Evolutionary conservation across 768 basidiomycete genomes (phyloP).

Genomic region (Coprinellus aureogranulatus): DNA sequence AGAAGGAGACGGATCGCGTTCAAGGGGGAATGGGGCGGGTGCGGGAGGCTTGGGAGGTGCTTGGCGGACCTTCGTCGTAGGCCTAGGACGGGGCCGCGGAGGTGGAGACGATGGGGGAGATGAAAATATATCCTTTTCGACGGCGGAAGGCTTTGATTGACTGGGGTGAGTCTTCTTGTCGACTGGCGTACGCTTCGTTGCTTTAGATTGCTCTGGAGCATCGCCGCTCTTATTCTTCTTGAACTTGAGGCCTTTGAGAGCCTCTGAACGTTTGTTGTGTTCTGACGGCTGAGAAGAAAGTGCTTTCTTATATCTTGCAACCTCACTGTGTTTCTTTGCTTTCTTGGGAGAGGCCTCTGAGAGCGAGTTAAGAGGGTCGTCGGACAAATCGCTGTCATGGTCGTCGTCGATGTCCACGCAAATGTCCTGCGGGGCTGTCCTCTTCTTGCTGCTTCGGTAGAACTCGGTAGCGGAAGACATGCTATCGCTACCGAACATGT

Average conservation of each 20-base stretch:
- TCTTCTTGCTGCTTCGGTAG: not conserved
- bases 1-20: not conserved
- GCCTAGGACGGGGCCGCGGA: constrained; percentile 3
- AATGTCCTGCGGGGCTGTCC: too few relatives aligned
- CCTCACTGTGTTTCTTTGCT: not conserved
- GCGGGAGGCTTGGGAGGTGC: not conserved
- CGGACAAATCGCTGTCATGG: not conserved
- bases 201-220: not conserved
- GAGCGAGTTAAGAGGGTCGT: not conserved
- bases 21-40: not conserved
- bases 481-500: too few relatives aligned
- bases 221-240: constrained; percentile 28
- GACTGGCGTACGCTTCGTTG: not conserved
- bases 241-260: constrained; percentile 31
- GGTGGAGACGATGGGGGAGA: constrained; percentile 8
- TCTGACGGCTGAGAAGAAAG: too few relatives aligned
- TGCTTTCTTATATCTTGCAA: too few relatives aligned
- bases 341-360: not conserved
- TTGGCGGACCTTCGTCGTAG: constrained; percentile 1
- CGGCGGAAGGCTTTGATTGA: constrained; percentile 27
- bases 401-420: not conserved
- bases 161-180: not conserved
- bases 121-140: constrained; percentile 11
- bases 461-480: not conserved
- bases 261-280: constrained; percentile 13